These are phyloP conservation scores for Boletus tylopilopsis DNA, from an alignment of 768 basidiomycete species.

Conservation along the genomic window DNA sequence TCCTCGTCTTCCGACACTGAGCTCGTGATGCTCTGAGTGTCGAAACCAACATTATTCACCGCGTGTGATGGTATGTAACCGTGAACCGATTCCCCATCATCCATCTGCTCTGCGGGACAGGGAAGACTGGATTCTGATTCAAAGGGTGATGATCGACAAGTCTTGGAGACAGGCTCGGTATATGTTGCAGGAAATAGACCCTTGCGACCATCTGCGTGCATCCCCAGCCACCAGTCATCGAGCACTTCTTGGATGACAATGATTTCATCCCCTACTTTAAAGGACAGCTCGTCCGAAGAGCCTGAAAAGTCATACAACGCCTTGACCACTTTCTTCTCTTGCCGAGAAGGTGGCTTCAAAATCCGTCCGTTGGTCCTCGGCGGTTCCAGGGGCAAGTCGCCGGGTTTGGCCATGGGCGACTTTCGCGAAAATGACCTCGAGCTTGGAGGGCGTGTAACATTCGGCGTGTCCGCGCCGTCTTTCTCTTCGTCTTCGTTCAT, in stretches of 20 bases:
- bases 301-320: conserved; percentile 76
- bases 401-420: conserved; percentile 25
- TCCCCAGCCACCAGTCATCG: conserved; percentile 91
- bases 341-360: conserved; percentile 47
- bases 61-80: conserved; percentile 20
- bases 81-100: conserved; percentile 20
- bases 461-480: conserved; percentile 15
- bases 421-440: conserved; percentile 32
- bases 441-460: conserved; percentile 33
- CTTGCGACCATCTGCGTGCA: conserved; percentile 54
- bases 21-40: conserved; percentile 42
- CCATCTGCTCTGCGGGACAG: conserved; percentile 18
- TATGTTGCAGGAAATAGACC: conserved; percentile 84
- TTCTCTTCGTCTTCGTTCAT: conserved; percentile 42
- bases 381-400: conserved; percentile 23
- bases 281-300: conserved; percentile 73
- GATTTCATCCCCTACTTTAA: conserved; percentile 73
- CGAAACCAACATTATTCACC: conserved; percentile 23
- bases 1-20: conserved; percentile 44
- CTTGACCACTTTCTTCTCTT: conserved; percentile 53
- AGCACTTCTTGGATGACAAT: conserved; percentile 74
- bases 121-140: conserved; percentile 26
- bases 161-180: conserved; percentile 43
- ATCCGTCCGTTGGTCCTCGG: conserved; percentile 36
- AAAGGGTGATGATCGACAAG: conserved; percentile 28